Evolutionary conservation across 2,329 filamentous ascomycete genomes (phyloP).

Genomic region (Diaporthe amygdali): DNA sequence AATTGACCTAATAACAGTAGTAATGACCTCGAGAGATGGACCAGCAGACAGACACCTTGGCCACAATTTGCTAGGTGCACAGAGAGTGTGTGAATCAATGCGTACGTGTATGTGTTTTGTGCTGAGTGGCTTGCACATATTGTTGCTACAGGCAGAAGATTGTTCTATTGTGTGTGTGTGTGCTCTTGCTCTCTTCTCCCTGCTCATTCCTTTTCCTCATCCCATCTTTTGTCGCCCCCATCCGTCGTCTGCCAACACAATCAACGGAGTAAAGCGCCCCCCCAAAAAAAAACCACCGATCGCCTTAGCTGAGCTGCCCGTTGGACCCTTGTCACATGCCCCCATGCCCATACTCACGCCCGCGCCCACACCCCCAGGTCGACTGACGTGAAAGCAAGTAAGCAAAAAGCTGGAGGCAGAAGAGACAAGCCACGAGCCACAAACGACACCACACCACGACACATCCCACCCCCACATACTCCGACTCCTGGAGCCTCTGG

Average conservation of each 20-base stretch:
- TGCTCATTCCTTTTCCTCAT: neutral
- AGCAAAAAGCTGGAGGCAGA: neutral
- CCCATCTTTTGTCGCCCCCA: neutral
- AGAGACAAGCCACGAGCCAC: neutral
- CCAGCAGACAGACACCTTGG: neutral
- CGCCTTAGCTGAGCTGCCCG: neutral
- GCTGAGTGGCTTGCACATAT: too few relatives aligned
- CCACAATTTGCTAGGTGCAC: neutral
- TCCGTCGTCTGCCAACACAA: neutral
- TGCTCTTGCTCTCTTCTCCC: neutral
- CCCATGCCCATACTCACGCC: neutral
- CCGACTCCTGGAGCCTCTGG: neutral
- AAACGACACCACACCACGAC: neutral
- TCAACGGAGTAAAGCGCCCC: neutral
- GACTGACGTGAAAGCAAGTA: neutral
- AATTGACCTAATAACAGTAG: too few relatives aligned
- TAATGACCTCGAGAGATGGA: neutral
- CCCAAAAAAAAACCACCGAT: neutral
- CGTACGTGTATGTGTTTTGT: neutral
- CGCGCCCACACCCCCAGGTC: neutral
- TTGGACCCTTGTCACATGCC: conserved; percentile 14
- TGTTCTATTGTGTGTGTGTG: neutral
- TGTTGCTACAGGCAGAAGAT: too few relatives aligned
- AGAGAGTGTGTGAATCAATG: neutral
- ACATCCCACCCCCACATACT: neutral